phyloP scores from a whole-genome alignment of 2,329 filamentous ascomycete species.

The Penicillium glabrum region DNA sequence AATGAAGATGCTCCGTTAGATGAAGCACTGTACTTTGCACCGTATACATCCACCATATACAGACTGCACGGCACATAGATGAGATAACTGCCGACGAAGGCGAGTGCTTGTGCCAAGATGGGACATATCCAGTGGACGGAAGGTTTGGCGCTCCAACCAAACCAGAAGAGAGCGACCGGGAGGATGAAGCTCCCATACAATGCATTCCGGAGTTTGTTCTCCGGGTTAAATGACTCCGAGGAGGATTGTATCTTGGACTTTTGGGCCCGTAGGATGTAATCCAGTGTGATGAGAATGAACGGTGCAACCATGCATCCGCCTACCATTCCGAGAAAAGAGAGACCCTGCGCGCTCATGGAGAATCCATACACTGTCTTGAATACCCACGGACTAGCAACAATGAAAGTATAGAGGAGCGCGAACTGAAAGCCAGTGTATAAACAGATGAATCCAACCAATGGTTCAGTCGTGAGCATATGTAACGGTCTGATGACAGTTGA shows the following conservation, averaged over 20 bases:
- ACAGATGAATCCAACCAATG: constrained; percentile 67
- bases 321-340: constrained; percentile 82
- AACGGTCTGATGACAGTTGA: constrained; percentile 54
- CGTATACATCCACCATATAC: constrained; percentile 45
- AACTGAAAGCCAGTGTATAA: constrained; percentile 77
- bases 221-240: constrained; percentile 11
- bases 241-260: constrained; percentile 46
- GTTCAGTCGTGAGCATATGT: constrained; percentile 65
- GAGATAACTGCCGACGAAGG: constrained; percentile 27
- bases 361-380: constrained; percentile 61
- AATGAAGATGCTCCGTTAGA: constrained; percentile 32
- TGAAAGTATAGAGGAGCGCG: constrained; percentile 77
- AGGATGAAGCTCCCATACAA: constrained; percentile 26
- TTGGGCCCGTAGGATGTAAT: constrained; percentile 56
- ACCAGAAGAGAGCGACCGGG: constrained; percentile 65
- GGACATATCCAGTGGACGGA: constrained; percentile 33
- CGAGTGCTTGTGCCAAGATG: constrained; percentile 26
- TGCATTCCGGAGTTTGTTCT: constrained; percentile 27
- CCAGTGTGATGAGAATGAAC: background rate
- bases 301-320: constrained; percentile 62
- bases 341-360: constrained; percentile 63
- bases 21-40: constrained; percentile 39
- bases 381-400: constrained; percentile 81
- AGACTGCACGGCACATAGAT: constrained; percentile 38
- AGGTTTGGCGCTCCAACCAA: constrained; percentile 60